A percentile compares a stretch with the other conserved stretches of the same genome.
These are phyloP conservation scores for Favolaschia claudopus DNA, from an alignment of 768 basidiomycete genomes.

Conservation along the genomic window DNA sequence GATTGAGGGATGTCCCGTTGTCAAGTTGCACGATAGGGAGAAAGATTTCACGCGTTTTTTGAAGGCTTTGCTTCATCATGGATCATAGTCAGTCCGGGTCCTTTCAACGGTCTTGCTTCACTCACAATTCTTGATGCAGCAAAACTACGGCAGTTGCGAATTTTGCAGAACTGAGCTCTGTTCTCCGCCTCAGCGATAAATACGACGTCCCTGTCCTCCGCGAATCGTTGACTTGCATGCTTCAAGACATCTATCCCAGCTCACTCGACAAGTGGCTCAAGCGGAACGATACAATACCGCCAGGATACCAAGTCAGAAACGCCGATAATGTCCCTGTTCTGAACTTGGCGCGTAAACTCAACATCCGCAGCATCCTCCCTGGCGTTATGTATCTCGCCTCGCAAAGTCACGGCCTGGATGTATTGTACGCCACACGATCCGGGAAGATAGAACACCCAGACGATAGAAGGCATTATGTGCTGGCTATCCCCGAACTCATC, in stretches of 20 bases:
- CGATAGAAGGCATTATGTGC: background rate
- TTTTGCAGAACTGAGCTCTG: background rate
- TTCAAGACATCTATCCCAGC: background rate
- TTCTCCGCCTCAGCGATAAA: background rate
- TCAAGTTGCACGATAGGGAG: background rate
- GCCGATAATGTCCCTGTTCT: background rate
- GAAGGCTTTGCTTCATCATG: background rate
- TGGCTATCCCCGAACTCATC: background rate
- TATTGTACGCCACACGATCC: background rate
- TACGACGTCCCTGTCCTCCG: background rate
- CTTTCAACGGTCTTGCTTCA: background rate
- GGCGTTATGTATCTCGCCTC: background rate
- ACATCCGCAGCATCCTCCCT: background rate
- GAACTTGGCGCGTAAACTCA: background rate
- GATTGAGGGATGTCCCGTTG: background rate
- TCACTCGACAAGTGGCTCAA: background rate
- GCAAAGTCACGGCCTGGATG: background rate
- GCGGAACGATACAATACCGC: background rate
- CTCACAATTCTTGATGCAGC: background rate
- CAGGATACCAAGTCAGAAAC: background rate
- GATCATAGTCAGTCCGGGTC: background rate
- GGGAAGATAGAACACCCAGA: background rate
- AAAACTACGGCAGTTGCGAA: background rate
- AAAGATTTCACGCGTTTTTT: background rate
- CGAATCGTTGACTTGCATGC: background rate